phyloP scores from a whole-genome alignment of 805 yeast genomes.

The Blastobotrys muscicola region DNA sequence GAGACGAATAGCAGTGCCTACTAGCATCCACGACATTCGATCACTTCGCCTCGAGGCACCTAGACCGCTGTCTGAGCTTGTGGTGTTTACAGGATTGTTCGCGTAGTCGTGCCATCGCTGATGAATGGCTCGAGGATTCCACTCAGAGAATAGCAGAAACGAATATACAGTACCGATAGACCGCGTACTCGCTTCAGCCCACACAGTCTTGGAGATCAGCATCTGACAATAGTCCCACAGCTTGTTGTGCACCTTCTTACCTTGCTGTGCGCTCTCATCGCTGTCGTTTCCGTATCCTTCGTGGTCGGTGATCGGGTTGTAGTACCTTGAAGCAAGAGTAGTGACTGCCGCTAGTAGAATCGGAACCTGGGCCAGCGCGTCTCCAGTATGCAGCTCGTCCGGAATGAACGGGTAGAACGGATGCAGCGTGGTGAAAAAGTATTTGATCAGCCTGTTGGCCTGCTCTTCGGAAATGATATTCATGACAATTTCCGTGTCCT shows the following conservation, averaged over 20 bases:
- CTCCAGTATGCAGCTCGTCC: conserved; percentile 54
- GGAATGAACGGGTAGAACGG: conserved; percentile 90
- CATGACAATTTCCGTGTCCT: conserved; percentile 55
- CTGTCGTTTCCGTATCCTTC: conserved; percentile 1
- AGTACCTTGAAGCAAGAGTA: conserved; percentile 74
- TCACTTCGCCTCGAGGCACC: conserved; percentile 82
- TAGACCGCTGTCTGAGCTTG: conserved; percentile 36
- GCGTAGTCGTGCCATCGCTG: conserved; percentile 80
- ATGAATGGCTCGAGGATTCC: conserved; percentile 94
- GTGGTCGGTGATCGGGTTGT: conserved; percentile 18
- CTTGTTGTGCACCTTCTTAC: conserved; percentile 43
- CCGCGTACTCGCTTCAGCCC: conserved; percentile 89
- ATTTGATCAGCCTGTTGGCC: conserved; percentile 22
- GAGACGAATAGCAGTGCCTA: conserved; percentile 76
- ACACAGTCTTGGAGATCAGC: conserved; percentile 73
- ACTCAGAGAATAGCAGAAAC: conserved; percentile 76
- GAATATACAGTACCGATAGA: conserved; percentile 83
- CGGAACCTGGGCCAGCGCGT: conserved; percentile 66
- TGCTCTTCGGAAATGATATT: conserved; percentile 44
- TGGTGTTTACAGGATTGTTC: conserved; percentile 12
- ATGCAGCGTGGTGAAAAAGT: conserved; percentile 68
- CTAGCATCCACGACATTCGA: conserved; percentile 89
- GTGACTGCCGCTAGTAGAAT: conserved; percentile 70
- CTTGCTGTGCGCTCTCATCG: conserved; percentile 5
- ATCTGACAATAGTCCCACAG: conserved; percentile 80